Base-by-base conservation (phyloP, 805 yeast species). In the Lachancea lanzarotensis region DNA sequence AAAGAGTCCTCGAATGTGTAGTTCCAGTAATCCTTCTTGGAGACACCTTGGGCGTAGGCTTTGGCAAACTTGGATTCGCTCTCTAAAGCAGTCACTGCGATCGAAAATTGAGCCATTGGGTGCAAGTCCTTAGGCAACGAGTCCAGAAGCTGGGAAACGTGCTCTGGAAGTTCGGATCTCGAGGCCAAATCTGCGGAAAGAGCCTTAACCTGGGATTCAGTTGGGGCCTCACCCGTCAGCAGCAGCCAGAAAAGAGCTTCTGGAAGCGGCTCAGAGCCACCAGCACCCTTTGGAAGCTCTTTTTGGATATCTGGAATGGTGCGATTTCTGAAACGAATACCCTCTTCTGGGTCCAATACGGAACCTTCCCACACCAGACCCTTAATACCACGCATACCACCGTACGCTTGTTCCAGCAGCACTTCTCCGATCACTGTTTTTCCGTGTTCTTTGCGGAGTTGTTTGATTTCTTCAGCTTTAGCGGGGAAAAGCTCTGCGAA, bases 401-500 rank as follows among this genome's bases (percentile, higher is more conserved):
- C 95, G 69, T 84, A 85, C 34, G 89, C 90, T 71, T 84, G 91
- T 66, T 81, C 87, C 50, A 84, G 71, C 46, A 73, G 67, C 52
- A 83, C 83, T 67, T 84, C 87, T 54, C 88, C 91, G 52, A 84
- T 81, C 42, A 70, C 73, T 40, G 72, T 68, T 47, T 81, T 76
- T 60, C 98, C 98, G 69, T 91, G 78, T 62, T 89, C 95, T 68
- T 86, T 76, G 72, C 91, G 89, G 69, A 91, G 81, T 60, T 81
- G 65, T 56, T 71, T 66, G 70, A 93, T 83, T 74, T 89, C 87
- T 69, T 88, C 96, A 57, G 84, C 84, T 75, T 86, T 86, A 62
- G 78, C 89, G 55, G 98, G 98, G 67, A 90, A 79, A 55, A 87
- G 75, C 65, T 87, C 95, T 46, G 89, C 95, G 66, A 93, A 90